Evolutionary conservation across 2,329 filamentous ascomycete species (phyloP).

Genomic region (Aspergillus aculeatinus): DNA sequence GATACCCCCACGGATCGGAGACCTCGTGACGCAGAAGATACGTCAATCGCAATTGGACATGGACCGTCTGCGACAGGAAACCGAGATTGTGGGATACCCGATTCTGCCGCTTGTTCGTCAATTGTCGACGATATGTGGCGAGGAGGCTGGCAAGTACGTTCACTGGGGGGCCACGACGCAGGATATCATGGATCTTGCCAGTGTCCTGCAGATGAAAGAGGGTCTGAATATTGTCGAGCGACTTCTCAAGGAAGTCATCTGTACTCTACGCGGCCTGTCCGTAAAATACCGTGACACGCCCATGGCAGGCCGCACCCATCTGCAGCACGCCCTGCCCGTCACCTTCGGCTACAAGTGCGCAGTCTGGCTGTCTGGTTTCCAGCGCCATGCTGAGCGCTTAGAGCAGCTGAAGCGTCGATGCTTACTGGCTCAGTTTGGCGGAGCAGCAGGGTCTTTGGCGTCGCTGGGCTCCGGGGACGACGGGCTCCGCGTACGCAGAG

Average conservation of each 20-base stretch:
- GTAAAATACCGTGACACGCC: constrained; percentile 52
- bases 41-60: constrained; percentile 40
- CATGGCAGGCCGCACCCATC: constrained; percentile 59
- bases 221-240: constrained; percentile 51
- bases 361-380: constrained; percentile 53
- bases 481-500: constrained; percentile 51
- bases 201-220: constrained; percentile 53
- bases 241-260: constrained; percentile 21
- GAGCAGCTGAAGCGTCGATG: constrained; percentile 47
- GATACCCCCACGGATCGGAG: constrained; percentile 44
- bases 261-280: constrained; percentile 44
- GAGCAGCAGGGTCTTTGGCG: constrained; percentile 56
- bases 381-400: constrained; percentile 51
- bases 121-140: constrained; percentile 39
- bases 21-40: constrained; percentile 38
- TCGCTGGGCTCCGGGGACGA: constrained; percentile 51
- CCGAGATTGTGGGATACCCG: constrained; percentile 54
- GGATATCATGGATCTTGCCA: constrained; percentile 59
- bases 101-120: constrained; percentile 54
- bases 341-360: constrained; percentile 61
- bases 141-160: constrained; percentile 47
- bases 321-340: constrained; percentile 58
- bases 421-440: constrained; percentile 57
- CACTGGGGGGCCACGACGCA: constrained; percentile 62
- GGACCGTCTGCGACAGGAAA: constrained; percentile 45